Conservation (phyloP, 2,329 filamentous ascomycete species). For the Apiospora pterosperma region DNA sequence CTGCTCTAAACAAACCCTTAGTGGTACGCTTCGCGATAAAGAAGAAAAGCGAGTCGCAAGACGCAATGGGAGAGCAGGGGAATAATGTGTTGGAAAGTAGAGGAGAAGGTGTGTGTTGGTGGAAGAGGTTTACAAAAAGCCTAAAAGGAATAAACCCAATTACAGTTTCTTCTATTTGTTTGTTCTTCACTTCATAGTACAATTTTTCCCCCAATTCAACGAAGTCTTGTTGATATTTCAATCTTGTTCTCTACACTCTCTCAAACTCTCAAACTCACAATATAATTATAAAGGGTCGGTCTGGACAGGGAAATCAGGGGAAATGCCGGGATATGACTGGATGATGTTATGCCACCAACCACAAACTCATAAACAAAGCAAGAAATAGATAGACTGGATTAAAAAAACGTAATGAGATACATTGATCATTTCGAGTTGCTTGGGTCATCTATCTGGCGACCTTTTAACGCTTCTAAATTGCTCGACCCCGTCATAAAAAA, state of each 20-base stretch:
- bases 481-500: no score
- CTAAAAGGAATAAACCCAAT: background rate
- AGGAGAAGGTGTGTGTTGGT: background rate
- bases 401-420: background rate
- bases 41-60: background rate
- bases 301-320: background rate
- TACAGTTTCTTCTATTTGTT: background rate
- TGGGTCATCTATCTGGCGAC: background rate
- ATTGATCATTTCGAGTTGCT: background rate
- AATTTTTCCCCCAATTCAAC: background rate
- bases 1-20: background rate
- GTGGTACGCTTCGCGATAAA: background rate
- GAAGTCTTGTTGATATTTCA: background rate
- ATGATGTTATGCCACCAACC: background rate
- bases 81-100: background rate
- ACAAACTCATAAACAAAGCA: background rate
- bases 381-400: background rate
- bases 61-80: background rate
- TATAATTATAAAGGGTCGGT: background rate
- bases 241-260: background rate
- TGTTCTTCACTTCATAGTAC: background rate
- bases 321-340: background rate
- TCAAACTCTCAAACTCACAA: no score
- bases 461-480: no score
- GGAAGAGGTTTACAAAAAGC: background rate